Percentiles rank a stretch among this genome's conserved stretches.
Conservation (phyloP, 192 early-diverging fungal species). For the Mortierella claussenii region DNA sequence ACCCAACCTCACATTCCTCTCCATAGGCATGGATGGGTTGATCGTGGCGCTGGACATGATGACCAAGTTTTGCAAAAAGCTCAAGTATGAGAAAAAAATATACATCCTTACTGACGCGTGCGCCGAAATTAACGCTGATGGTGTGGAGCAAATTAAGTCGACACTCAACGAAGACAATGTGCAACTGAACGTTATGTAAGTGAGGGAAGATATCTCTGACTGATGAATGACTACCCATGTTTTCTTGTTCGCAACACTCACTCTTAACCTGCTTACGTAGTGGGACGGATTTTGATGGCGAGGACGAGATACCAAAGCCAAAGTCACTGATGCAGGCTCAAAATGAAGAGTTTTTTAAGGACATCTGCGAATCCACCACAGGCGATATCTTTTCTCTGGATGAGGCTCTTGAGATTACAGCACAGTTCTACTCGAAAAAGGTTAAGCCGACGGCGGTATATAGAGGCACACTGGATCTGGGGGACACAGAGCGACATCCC, state of each 20-base stretch:
- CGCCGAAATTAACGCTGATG: slow-evolving; percentile 59
- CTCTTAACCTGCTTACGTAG: slow-evolving; percentile 14
- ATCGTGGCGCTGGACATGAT: slow-evolving; percentile 69
- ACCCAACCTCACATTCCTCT: no score
- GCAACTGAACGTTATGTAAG: slow-evolving; percentile 66
- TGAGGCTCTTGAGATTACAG: slow-evolving; percentile 61
- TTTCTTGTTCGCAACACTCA: not conserved
- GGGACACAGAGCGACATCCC: slow-evolving; percentile 59
- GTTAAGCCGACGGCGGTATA: slow-evolving; percentile 67
- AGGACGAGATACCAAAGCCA: slow-evolving; percentile 1
- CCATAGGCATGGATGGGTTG: slow-evolving; percentile 72
- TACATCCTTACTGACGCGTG: slow-evolving; percentile 72
- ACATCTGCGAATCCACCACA: slow-evolving; percentile 33
- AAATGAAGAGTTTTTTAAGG: slow-evolving; percentile 67
- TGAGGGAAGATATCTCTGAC: slow-evolving; percentile 9
- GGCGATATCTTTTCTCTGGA: slow-evolving; percentile 56
- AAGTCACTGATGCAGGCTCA: slow-evolving; percentile 35
- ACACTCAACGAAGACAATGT: slow-evolving; percentile 41
- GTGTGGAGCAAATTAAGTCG: slow-evolving; percentile 42
- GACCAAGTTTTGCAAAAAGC: slow-evolving; percentile 59
- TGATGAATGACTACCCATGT: not conserved
- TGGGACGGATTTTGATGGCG: slow-evolving; percentile 57
- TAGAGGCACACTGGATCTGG: slow-evolving; percentile 62
- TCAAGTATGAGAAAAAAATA: slow-evolving; percentile 76
- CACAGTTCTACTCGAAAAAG: slow-evolving; percentile 60